phyloP scores from a whole-genome alignment of 2,329 filamentous ascomycete species.

The Trematosphaeria pertusa region DNA sequence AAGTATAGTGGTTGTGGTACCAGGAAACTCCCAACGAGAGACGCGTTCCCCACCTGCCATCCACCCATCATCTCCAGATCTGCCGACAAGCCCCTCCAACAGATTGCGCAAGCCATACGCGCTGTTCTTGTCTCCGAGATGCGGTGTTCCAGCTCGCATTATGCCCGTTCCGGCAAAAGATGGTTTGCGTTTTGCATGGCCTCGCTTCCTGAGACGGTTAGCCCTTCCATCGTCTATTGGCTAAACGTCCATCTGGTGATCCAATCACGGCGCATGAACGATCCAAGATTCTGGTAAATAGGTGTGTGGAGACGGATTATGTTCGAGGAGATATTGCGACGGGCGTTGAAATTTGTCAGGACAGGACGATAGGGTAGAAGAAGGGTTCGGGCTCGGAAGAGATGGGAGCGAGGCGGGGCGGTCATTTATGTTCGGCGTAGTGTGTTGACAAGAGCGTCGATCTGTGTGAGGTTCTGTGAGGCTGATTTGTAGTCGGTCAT shows the following conservation, averaged over 20 bases:
- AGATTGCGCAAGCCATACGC: too few relatives aligned
- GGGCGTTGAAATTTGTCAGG: too few relatives aligned
- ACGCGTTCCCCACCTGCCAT: neutral
- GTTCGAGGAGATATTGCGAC: too few relatives aligned
- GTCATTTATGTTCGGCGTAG: neutral
- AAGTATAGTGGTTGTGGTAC: neutral
- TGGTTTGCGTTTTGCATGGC: slow-evolving; percentile 8
- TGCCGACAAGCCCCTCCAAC: too few relatives aligned
- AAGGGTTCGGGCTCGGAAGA: neutral
- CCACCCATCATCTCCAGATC: too few relatives aligned
- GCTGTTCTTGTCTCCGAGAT: slow-evolving; percentile 4
- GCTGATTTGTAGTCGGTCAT: too few relatives aligned
- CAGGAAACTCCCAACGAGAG: neutral
- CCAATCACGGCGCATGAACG: neutral
- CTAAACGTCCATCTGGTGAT: neutral
- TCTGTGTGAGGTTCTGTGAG: too few relatives aligned
- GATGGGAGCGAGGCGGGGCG: neutral
- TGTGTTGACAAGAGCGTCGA: neutral
- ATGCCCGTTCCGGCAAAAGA: slow-evolving; percentile 12
- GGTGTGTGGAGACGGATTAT: neutral
- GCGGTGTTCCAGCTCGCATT: slow-evolving; percentile 8
- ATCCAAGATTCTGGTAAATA: neutral
- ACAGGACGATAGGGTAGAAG: neutral
- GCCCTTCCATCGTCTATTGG: neutral
- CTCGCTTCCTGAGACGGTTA: slow-evolving; percentile 15